Evolutionary conservation across 2,329 filamentous ascomycete species (phyloP).

Genomic region (Alternaria metachromatica): DNA sequence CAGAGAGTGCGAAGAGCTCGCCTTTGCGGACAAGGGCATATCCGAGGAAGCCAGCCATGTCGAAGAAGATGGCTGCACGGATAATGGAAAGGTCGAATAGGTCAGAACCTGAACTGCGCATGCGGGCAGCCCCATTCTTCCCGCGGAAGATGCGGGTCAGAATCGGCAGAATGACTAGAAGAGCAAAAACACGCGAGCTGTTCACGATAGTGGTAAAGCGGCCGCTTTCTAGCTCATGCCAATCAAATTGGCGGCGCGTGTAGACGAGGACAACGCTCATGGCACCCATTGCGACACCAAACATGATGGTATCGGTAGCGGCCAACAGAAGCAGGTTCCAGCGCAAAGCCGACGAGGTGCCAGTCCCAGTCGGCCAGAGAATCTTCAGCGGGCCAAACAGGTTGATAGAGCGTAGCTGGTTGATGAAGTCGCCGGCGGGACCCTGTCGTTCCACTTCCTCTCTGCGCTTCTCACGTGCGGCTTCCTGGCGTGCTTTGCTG

Average conservation of each 20-base stretch:
- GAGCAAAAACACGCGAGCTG: conserved; percentile 73
- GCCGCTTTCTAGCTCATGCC: conserved; percentile 81
- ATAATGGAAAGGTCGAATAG: conserved; percentile 78
- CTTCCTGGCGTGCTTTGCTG: conserved; percentile 71
- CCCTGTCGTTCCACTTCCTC: conserved; percentile 48
- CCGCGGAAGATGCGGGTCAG: conserved; percentile 78
- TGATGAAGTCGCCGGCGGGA: conserved; percentile 52
- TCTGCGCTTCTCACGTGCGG: conserved; percentile 72
- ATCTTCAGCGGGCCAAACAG: conserved; percentile 79
- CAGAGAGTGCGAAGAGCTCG: conserved; percentile 72
- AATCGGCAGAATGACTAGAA: conserved; percentile 77
- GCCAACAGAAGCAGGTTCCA: conserved; percentile 84
- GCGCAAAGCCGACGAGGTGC: conserved; percentile 67
- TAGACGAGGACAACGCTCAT: conserved; percentile 87
- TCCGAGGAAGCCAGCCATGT: conserved; percentile 76
- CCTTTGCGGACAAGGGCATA: conserved; percentile 72
- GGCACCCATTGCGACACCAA: conserved; percentile 81
- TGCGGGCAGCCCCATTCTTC: conserved; percentile 49
- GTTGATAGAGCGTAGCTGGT: conserved; percentile 60
- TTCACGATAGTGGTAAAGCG: conserved; percentile 83
- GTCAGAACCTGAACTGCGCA: conserved; percentile 70
- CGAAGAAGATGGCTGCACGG: conserved; percentile 75
- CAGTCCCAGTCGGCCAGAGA: conserved; percentile 73
- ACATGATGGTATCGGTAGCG: conserved; percentile 79
- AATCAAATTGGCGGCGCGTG: conserved; percentile 77